phyloP scores from a whole-genome alignment of 2,329 filamentous ascomycete genomes.

The Sporothrix pallida region DNA sequence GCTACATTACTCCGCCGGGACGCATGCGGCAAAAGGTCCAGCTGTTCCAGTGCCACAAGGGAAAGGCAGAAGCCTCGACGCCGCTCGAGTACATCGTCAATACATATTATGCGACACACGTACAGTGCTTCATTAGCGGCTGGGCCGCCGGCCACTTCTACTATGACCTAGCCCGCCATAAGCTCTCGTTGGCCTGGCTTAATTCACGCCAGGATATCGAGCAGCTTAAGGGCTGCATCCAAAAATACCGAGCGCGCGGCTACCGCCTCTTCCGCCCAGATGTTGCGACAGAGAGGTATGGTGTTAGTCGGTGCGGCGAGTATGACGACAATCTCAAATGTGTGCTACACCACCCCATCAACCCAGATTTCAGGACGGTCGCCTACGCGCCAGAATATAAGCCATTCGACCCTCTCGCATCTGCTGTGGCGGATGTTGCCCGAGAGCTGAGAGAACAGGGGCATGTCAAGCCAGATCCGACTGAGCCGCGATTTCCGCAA shows the following conservation, averaged over 20 bases:
- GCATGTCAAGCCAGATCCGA: neutral
- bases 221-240: neutral
- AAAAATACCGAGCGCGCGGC: conserved; percentile 33
- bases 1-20: conserved; percentile 14
- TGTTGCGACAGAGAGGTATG: no score
- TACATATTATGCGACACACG: conserved; percentile 35
- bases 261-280: conserved; percentile 24
- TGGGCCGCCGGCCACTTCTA: conserved; percentile 34
- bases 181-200: conserved; percentile 16
- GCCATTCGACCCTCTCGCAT: neutral
- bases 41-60: conserved; percentile 35
- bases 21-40: conserved; percentile 33
- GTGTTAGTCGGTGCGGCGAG: neutral
- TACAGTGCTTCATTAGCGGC: conserved; percentile 36
- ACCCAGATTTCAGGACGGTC: neutral
- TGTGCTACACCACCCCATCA: neutral
- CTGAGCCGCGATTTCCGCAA: neutral
- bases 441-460: neutral
- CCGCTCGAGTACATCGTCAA: conserved; percentile 35
- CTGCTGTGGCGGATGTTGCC: neutral
- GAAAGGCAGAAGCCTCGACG: neutral
- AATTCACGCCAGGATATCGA: no score
- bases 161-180: conserved; percentile 27
- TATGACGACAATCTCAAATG: neutral
- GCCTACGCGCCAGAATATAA: neutral